Percentiles rank a stretch among this genome's conserved stretches.
These are phyloP conservation scores for Rhodotorula sp. DNA, from an alignment of 1,284 basidiomycete species.

Conservation along the genomic window DNA sequence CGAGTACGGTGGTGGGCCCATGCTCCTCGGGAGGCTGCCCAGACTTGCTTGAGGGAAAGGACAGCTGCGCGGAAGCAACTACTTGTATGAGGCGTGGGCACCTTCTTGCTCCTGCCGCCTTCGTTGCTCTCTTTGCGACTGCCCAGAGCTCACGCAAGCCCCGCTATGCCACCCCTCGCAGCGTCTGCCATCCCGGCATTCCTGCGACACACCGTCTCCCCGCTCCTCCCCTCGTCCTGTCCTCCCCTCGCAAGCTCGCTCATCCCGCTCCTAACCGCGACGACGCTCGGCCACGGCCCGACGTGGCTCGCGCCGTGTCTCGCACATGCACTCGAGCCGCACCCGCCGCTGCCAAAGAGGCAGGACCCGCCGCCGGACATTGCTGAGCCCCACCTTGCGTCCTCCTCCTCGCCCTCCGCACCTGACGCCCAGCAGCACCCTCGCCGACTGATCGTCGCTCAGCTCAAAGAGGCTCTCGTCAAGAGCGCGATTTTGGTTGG, in stretches of 20 bases:
- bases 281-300: conserved; percentile 19
- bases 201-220: background rate
- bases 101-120: background rate
- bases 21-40: too few species aligned
- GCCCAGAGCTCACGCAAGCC: too few species aligned
- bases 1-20: background rate
- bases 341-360: background rate
- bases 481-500: conserved; percentile 30
- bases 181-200: background rate
- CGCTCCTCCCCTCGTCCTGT: background rate
- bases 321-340: background rate
- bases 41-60: background rate
- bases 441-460: conserved; percentile 14
- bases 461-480: conserved; percentile 31
- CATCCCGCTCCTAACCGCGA: conserved; percentile 21
- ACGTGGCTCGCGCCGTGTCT: conserved; percentile 21
- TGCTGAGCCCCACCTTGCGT: background rate
- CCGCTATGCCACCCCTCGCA: background rate
- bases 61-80: background rate
- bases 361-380: conserved; percentile 14
- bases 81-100: background rate
- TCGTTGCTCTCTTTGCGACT: too few species aligned
- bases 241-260: conserved; percentile 4
- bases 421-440: conserved; percentile 15
- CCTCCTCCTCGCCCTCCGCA: too few species aligned